Conservation (phyloP, 345 rosid species). For the Eucalyptus sp. region DNA sequence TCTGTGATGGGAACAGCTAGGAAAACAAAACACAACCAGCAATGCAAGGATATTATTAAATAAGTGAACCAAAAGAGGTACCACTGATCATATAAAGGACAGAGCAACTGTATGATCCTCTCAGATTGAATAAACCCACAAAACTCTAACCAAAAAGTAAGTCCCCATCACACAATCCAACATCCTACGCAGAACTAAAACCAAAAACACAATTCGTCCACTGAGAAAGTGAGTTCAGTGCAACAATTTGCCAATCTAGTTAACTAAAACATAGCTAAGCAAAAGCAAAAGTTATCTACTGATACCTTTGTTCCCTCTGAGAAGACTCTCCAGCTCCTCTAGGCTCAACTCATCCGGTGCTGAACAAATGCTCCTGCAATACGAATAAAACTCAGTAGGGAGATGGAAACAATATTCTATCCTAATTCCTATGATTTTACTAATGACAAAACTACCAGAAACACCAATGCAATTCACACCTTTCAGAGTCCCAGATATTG, state of each 20-base stretch:
- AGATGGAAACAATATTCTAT: not conserved
- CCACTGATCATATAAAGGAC: not conserved
- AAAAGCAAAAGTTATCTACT: not conserved
- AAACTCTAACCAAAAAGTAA: not conserved
- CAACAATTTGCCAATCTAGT: not conserved
- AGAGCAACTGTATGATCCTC: not conserved
- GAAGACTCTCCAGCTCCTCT: slow-evolving; percentile 68
- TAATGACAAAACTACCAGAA: not conserved
- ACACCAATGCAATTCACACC: slow-evolving; percentile 18
- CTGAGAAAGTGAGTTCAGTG: not conserved
- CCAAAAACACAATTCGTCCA: not conserved
- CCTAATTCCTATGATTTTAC: not conserved
- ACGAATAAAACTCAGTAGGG: not conserved
- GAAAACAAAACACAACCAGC: not conserved
- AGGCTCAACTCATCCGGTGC: slow-evolving; percentile 77
- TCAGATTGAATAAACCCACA: not conserved
- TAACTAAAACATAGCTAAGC: not conserved
- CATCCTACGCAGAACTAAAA: not conserved
- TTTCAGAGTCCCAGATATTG: slow-evolving; percentile 71
- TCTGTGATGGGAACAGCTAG: not conserved
- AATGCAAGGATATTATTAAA: not conserved
- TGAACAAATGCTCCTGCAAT: slow-evolving; percentile 69
- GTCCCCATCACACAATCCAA: not conserved
- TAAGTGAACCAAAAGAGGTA: not conserved
- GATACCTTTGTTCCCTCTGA: slow-evolving; percentile 55